These are phyloP conservation scores for Kwoniella sp. DNA, from an alignment of 768 basidiomycete species.

Conservation along the genomic window DNA sequence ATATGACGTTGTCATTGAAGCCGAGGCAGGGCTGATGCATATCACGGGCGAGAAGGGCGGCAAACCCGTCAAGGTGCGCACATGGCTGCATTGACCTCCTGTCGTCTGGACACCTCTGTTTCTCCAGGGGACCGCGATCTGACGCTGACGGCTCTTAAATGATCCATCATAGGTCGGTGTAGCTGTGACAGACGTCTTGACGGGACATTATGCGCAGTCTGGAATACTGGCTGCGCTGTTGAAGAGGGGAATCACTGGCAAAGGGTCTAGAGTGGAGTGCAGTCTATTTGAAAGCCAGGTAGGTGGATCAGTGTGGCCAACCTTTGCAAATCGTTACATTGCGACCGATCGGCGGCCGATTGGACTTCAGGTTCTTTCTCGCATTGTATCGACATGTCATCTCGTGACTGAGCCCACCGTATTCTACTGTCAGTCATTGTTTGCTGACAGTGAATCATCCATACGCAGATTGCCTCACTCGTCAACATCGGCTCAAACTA, in stretches of 20 bases:
- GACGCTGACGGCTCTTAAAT: background rate
- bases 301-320: slow-evolving; percentile 21
- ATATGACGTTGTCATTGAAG: slow-evolving; percentile 85
- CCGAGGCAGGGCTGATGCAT: slow-evolving; percentile 91
- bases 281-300: slow-evolving; percentile 92
- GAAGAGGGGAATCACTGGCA: slow-evolving; percentile 78
- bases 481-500: slow-evolving; percentile 93
- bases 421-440: too few relatives aligned
- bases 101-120: background rate
- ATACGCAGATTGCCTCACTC: slow-evolving; percentile 77
- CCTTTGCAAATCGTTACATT: background rate
- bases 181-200: slow-evolving; percentile 85
- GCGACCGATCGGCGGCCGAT: too few relatives aligned
- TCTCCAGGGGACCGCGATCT: background rate
- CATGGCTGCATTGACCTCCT: background rate
- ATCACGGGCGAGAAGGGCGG: slow-evolving; percentile 89
- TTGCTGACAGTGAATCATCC: slow-evolving; percentile 3
- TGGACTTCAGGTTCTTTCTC: background rate
- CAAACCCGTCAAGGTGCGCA: slow-evolving; percentile 69
- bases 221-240: slow-evolving; percentile 88
- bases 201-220: slow-evolving; percentile 78
- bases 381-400: background rate
- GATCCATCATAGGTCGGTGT: slow-evolving; percentile 74
- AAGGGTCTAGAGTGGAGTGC: slow-evolving; percentile 88
- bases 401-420: too few relatives aligned